Conservation (phyloP, 2,329 filamentous ascomycete species). For the Fusarium tuaranense region DNA sequence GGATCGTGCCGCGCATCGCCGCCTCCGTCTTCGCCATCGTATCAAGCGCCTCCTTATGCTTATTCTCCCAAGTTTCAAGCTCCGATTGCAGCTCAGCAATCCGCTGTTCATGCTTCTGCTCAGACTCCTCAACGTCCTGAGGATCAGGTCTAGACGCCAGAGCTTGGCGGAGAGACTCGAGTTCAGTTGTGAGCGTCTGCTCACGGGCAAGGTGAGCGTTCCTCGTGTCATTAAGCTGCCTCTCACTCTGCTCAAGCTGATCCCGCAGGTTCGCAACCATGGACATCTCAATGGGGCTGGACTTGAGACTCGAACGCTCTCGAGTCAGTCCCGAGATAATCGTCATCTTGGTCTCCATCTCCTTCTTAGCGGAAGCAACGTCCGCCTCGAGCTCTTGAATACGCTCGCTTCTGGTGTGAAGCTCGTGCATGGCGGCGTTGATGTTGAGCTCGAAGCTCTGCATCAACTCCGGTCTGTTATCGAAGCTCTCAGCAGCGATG, state of each 20-base stretch:
- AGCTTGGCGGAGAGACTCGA: slow-evolving; percentile 74
- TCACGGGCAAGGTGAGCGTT: slow-evolving; percentile 80
- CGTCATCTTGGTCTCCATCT: slow-evolving; percentile 96
- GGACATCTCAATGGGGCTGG: slow-evolving; percentile 88
- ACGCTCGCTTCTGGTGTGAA: slow-evolving; percentile 87
- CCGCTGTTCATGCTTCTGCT: slow-evolving; percentile 63
- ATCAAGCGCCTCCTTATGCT: slow-evolving; percentile 78
- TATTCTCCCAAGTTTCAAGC: slow-evolving; percentile 78
- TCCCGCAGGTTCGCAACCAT: slow-evolving; percentile 89
- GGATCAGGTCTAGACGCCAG: slow-evolving; percentile 49
- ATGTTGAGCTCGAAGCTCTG: slow-evolving; percentile 94
- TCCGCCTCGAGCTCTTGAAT: slow-evolving; percentile 92
- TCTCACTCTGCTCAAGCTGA: slow-evolving; percentile 88
- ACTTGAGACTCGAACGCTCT: slow-evolving; percentile 90
- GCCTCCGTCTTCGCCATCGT: slow-evolving; percentile 79
- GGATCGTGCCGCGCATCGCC: slow-evolving; percentile 77
- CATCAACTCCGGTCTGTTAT: slow-evolving; percentile 83
- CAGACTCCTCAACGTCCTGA: slow-evolving; percentile 46
- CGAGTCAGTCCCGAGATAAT: slow-evolving; percentile 95
- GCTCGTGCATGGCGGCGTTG: slow-evolving; percentile 91
- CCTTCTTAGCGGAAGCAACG: slow-evolving; percentile 84
- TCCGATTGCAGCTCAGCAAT: slow-evolving; percentile 78
- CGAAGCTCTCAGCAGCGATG: slow-evolving; percentile 88
- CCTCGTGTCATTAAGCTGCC: slow-evolving; percentile 79
- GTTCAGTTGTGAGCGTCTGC: slow-evolving; percentile 76